phyloP scores from a whole-genome alignment of 2,329 filamentous ascomycete genomes.

The Biscogniauxia mediterranea region DNA sequence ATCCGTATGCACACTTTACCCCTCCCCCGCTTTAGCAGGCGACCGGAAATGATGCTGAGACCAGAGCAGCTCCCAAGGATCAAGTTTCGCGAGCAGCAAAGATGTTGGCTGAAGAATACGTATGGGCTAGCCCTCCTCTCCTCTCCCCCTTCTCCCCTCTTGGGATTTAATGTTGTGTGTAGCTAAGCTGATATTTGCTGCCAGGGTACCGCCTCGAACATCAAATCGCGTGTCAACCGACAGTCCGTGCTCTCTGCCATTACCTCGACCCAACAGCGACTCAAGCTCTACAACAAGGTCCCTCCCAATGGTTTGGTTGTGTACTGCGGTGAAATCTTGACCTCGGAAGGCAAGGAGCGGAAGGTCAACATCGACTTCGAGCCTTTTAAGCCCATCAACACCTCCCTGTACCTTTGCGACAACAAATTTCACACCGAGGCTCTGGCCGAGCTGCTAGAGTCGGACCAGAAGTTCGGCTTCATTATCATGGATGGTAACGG shows the following conservation, averaged over 20 bases:
- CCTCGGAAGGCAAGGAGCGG: conserved; percentile 94
- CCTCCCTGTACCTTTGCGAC: conserved; percentile 97
- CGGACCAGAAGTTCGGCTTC: conserved; percentile 98
- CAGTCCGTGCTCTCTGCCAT: conserved; percentile 97
- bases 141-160: not conserved
- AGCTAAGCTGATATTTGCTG: conserved; percentile 25
- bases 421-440: conserved; percentile 99
- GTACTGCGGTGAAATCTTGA: conserved; percentile 99
- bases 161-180: not conserved
- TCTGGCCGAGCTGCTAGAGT: conserved; percentile 93
- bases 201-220: conserved; percentile 96
- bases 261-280: conserved; percentile 96
- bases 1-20: conserved; percentile 66
- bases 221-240: conserved; percentile 98
- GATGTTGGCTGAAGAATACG: conserved; percentile 99
- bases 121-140: conserved; percentile 44
- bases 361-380: conserved; percentile 99
- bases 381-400: conserved; percentile 99
- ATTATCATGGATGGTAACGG: conserved; percentile 99
- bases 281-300: conserved; percentile 99
- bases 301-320: conserved; percentile 96
- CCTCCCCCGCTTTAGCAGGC: conserved; percentile 25
- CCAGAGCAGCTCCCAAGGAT: conserved; percentile 80
- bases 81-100: conserved; percentile 94
- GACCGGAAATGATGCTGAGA: conserved; percentile 19